A percentile compares a stretch with the other conserved stretches of the same genome.
phyloP scores from a whole-genome alignment of 768 basidiomycete species.

The Rhizopogon vesiculosus region DNA sequence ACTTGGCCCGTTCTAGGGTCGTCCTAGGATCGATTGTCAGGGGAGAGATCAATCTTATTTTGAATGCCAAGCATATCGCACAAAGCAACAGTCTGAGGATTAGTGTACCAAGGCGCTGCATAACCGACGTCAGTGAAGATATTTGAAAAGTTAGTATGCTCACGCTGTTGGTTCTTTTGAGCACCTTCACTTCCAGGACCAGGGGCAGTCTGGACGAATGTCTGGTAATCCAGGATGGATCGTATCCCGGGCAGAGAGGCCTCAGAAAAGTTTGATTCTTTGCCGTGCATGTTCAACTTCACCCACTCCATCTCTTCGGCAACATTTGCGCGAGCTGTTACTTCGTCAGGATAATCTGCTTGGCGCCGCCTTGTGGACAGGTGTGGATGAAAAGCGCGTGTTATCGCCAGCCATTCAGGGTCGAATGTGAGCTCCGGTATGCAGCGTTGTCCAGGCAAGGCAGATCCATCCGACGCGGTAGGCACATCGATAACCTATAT shows the following conservation, averaged over 20 bases:
- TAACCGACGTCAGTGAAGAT: not conserved
- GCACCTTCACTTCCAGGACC: conserved; percentile 39
- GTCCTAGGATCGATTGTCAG: not conserved
- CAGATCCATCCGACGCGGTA: conserved; percentile 9
- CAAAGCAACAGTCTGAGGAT: conserved; percentile 88
- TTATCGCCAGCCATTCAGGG: conserved; percentile 92
- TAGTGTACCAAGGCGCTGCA: conserved; percentile 74
- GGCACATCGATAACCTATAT: conserved; percentile 70
- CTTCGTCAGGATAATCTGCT: conserved; percentile 51
- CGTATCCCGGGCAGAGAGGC: conserved; percentile 18
- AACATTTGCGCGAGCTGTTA: conserved; percentile 50
- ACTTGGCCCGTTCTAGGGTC: no score
- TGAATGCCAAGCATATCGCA: conserved; percentile 73
- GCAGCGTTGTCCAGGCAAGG: conserved; percentile 5
- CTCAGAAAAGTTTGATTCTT: conserved; percentile 9
- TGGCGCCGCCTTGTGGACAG: conserved; percentile 54
- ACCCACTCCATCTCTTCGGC: conserved; percentile 66
- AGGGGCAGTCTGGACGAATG: conserved; percentile 65
- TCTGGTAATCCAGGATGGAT: conserved; percentile 53
- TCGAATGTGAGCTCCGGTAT: conserved; percentile 61
- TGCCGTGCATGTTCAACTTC: conserved; percentile 42
- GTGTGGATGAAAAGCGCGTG: conserved; percentile 78
- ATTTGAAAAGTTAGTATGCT: conserved; percentile 13
- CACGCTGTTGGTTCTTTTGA: conserved; percentile 34
- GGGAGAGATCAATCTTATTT: conserved; percentile 55